Percentiles rank a stretch among this genome's conserved stretches.
These are phyloP conservation scores for Venturia oleaginea DNA, from an alignment of 2,329 filamentous ascomycete genomes.

Conservation along the genomic window DNA sequence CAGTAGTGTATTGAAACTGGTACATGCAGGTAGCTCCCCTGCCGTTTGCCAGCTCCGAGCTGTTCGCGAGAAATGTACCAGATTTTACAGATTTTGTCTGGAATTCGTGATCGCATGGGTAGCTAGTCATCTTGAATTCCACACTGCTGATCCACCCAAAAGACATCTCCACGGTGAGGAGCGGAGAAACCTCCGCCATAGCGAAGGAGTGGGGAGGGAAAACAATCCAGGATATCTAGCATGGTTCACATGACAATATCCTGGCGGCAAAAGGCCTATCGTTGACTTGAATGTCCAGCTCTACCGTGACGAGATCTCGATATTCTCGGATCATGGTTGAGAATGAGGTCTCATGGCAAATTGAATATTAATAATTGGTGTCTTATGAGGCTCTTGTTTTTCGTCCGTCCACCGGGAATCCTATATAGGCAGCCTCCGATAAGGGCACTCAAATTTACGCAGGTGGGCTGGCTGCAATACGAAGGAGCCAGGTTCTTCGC, in stretches of 20 bases:
- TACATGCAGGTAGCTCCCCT: not conserved
- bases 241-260: not conserved
- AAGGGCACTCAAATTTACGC: not conserved
- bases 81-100: not conserved
- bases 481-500: not conserved
- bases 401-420: not conserved
- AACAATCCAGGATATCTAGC: not conserved
- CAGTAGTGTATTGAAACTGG: no score
- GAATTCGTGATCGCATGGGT: not conserved
- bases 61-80: no score
- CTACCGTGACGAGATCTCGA: not conserved
- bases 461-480: not conserved
- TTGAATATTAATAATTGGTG: not conserved
- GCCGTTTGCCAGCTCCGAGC: no score
- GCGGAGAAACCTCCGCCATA: not conserved
- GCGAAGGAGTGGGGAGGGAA: not conserved
- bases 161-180: not conserved
- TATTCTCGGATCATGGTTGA: not conserved
- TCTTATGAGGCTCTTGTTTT: not conserved
- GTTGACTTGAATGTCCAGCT: not conserved
- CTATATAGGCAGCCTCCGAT: not conserved
- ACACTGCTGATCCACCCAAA: not conserved
- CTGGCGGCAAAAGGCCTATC: not conserved
- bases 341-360: not conserved
- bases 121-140: not conserved